Evolutionary conservation across 768 basidiomycete genomes (phyloP).

Genomic region (Amanita subjunquillea): DNA sequence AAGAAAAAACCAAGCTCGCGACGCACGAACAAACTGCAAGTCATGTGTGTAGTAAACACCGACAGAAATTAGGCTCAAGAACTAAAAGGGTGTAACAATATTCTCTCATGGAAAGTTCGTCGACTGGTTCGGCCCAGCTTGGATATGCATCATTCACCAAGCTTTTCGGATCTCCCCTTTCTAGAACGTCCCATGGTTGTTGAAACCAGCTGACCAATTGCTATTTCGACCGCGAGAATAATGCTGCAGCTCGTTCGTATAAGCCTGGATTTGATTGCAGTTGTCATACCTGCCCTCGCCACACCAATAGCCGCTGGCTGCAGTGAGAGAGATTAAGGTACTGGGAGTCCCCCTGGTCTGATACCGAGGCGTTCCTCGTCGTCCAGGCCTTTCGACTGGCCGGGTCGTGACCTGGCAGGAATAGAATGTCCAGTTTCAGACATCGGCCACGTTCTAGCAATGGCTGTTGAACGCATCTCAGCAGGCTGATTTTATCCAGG

Average conservation of each 20-base stretch:
- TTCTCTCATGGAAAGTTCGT: not conserved
- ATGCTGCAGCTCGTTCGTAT: not conserved
- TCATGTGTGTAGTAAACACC: not conserved
- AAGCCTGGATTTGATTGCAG: not conserved
- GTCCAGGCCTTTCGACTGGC: not conserved
- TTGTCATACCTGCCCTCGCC: not conserved
- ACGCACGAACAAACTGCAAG: not conserved
- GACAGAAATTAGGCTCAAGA: not conserved
- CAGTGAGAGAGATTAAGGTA: not conserved
- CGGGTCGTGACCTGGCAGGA: too few relatives aligned
- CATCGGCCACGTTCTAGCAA: too few relatives aligned
- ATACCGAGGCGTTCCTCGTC: not conserved
- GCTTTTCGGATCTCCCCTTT: not conserved
- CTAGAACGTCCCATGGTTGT: not conserved
- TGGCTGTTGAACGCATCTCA: not conserved
- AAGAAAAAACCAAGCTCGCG: not conserved
- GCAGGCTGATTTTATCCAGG: not conserved
- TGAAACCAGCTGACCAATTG: not conserved
- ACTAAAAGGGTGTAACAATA: not conserved
- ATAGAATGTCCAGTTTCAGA: too few relatives aligned
- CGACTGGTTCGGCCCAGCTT: not conserved
- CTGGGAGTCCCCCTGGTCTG: not conserved
- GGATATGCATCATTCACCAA: not conserved
- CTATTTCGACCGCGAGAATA: not conserved
- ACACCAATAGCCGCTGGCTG: not conserved